These are phyloP conservation scores for Solanum pimpinellifolium DNA, from an alignment of 257 asterid genomes.

Conservation along the genomic window DNA sequence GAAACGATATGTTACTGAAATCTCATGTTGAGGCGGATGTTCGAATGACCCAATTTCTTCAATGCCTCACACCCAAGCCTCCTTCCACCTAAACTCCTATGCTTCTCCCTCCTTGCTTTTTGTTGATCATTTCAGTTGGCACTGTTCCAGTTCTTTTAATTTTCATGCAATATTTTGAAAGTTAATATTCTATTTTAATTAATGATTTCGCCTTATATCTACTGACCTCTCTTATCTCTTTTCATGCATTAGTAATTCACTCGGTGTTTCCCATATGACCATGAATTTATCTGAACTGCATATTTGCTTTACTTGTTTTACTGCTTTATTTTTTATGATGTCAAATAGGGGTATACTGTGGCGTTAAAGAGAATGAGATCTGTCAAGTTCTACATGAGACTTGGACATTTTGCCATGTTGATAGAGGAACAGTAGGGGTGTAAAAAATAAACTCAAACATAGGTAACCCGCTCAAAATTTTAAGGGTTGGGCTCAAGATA, in stretches of 20 bases:
- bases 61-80: background rate
- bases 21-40: background rate
- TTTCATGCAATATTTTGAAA: background rate
- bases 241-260: background rate
- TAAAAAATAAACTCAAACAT: no score
- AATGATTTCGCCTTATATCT: background rate
- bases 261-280: background rate
- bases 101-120: background rate
- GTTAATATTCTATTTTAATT: background rate
- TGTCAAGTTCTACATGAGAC: background rate
- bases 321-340: background rate
- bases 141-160: background rate
- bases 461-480: no score
- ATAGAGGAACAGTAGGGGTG: no score
- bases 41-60: background rate
- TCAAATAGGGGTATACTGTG: background rate
- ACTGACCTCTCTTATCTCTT: background rate
- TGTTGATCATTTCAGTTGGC: background rate
- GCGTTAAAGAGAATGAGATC: background rate
- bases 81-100: background rate
- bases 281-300: background rate
- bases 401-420: background rate
- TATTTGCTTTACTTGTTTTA: background rate
- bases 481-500: no score
- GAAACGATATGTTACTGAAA: background rate